phyloP scores from a whole-genome alignment of 345 rosid genomes.

The Trapa bicornis region DNA sequence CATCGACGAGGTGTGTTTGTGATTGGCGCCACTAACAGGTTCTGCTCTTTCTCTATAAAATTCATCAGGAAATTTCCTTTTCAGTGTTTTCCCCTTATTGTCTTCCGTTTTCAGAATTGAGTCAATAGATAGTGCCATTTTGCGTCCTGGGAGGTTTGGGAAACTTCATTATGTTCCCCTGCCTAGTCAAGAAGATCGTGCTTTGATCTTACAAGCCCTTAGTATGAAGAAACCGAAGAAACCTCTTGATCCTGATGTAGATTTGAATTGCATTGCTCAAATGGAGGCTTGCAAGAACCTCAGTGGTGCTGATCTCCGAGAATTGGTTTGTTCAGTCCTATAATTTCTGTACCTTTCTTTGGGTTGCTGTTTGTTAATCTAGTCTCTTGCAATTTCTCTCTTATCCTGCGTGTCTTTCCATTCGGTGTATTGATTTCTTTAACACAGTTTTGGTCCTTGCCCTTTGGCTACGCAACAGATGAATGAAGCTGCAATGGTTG shows the following conservation, averaged over 20 bases:
- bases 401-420: not conserved
- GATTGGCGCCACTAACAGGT: constrained; percentile 93
- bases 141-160: constrained; percentile 93
- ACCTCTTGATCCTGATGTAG: constrained; percentile 62
- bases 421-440: not conserved
- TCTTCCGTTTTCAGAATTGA: constrained; percentile 50
- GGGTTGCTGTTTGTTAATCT: not conserved
- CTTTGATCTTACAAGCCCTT: constrained; percentile 62
- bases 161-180: constrained; percentile 73
- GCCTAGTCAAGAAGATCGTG: constrained; percentile 69
- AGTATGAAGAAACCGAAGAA: constrained; percentile 32
- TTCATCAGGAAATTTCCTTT: not conserved
- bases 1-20: constrained; percentile 63
- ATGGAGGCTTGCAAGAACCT: constrained; percentile 58
- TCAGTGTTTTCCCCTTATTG: not conserved
- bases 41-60: not conserved
- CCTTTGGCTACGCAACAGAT: constrained; percentile 21
- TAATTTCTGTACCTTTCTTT: not conserved
- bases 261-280: constrained; percentile 50
- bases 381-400: not conserved
- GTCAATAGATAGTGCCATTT: constrained; percentile 69
- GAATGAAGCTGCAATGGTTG: constrained; percentile 62
- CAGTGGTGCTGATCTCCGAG: constrained; percentile 88
- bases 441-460: not conserved
- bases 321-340: constrained; percentile 39